A percentile compares a stretch with the other conserved stretches of the same genome.
These are phyloP conservation scores for Podochytrium sp. DNA, from an alignment of 192 early-diverging fungal species.

Conservation along the genomic window DNA sequence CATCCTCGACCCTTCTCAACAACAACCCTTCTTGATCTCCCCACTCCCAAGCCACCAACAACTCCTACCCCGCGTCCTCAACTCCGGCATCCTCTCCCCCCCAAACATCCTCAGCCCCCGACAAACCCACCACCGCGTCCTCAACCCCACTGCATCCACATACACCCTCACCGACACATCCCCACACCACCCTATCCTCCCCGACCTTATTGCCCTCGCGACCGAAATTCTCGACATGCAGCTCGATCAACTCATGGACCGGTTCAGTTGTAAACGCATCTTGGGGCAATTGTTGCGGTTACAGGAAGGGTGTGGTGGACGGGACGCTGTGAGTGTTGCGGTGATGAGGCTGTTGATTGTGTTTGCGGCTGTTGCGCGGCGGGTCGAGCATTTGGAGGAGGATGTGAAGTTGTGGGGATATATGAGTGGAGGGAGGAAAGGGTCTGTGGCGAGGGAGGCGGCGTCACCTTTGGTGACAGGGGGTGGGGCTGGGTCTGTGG, in stretches of 20 bases:
- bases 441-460: neutral
- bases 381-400: slow-evolving; percentile 81
- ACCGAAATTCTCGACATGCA: slow-evolving; percentile 75
- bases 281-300: slow-evolving; percentile 63
- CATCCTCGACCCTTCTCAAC: neutral
- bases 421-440: slow-evolving; percentile 20
- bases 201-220: slow-evolving; percentile 70
- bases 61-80: neutral
- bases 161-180: no score
- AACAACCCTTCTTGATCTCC: neutral
- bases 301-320: slow-evolving; percentile 60
- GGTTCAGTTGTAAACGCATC: slow-evolving; percentile 60
- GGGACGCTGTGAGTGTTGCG: slow-evolving; percentile 30
- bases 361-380: slow-evolving; percentile 74
- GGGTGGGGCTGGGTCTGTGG: no score
- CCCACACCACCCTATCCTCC: slow-evolving; percentile 65
- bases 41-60: neutral
- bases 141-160: slow-evolving; percentile 36
- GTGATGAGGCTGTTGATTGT: slow-evolving; percentile 69
- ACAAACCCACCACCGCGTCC: neutral
- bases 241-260: slow-evolving; percentile 59
- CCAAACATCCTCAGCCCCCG: neutral
- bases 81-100: neutral
- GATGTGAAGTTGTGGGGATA: slow-evolving; percentile 70
- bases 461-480: neutral